Evolutionary conservation across 2,329 filamentous ascomycete species (phyloP).

Genomic region (Penicillium sp.): DNA sequence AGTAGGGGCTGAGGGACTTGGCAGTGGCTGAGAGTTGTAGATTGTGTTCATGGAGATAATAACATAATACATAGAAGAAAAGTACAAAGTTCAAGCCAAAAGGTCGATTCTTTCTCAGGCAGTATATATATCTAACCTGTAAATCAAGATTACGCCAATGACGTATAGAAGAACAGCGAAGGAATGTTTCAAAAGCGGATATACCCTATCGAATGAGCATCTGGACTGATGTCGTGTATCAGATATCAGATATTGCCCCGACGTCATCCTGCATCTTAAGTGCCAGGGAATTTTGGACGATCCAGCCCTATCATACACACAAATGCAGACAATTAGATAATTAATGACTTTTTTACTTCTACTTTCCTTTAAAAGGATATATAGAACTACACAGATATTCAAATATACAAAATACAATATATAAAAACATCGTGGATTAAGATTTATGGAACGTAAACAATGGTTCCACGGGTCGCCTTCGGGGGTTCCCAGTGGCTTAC

Average conservation of each 20-base stretch:
- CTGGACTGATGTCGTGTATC: not conserved
- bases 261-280: conserved; percentile 20
- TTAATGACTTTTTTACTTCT: not conserved
- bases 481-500: conserved; percentile 3
- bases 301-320: not conserved
- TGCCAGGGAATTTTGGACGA: not conserved
- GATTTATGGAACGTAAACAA: conserved; percentile 10
- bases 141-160: conserved; percentile 1
- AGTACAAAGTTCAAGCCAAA: not conserved
- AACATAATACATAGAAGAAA: not conserved
- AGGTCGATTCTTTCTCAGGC: not conserved
- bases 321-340: not conserved
- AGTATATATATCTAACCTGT: conserved; percentile 5
- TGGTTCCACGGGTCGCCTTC: conserved; percentile 12
- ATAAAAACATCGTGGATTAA: not conserved
- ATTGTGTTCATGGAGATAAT: not conserved
- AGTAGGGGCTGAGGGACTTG: conserved; percentile 8
- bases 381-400: not conserved
- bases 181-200: conserved; percentile 1
- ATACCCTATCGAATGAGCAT: conserved; percentile 9
- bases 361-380: no score
- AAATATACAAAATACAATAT: not conserved
- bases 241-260: not conserved
- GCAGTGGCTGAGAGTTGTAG: conserved; percentile 9
- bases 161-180: not conserved